Base-by-base conservation (phyloP, 371 early-diverging fungal species). In the Lichtheimia ramosa region DNA sequence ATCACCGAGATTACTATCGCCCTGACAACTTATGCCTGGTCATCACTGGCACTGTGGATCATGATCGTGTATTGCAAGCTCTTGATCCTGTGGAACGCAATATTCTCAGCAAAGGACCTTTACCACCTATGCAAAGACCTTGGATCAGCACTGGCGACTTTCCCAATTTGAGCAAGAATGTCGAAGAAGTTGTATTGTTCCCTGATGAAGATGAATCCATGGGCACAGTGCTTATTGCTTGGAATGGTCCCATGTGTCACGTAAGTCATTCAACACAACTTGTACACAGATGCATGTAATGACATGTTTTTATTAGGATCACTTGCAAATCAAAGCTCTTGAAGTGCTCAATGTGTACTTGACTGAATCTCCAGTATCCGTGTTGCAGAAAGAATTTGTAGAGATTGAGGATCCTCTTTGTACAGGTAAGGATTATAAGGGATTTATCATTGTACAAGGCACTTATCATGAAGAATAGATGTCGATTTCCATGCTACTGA, bases 161-260 rank as follows among this genome's bases (percentile, higher is more conserved):
- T 3, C 82, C 85, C 1, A 64, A 74, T 16, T 56, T 89, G 24
- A 59, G 63, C n/a, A 64, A 83, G 53, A 69, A 84, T 21, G 66
- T 83, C 10, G 76, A 76, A 21, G 80, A 83, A 28, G 71, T 65
- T 0, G 83, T 89, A 0, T 64, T 80, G 27, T 89, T 89, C 68
- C 86, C 89, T 2, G 87, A 87, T 34, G 89, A 87, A 54, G 89
- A 89, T 63, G 89, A 89, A 59, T 82, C 83, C 2, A 86, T 84
- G 83, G 88, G 86, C 15, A 81, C 83, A 28, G 71, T 88, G 0
- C 60, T 76, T 5, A 69, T 88, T 60, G 71, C 81, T 20, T 88
- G 88, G 88, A 83, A 83, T 41, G 88, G 88, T 27, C 84, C 86
- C 15, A 67, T 65, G 48, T 73, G 82, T 58, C 73, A 75, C 57